phyloP scores from a whole-genome alignment of 2,329 filamentous ascomycete genomes.

The Rutstroemia sydowiana region DNA sequence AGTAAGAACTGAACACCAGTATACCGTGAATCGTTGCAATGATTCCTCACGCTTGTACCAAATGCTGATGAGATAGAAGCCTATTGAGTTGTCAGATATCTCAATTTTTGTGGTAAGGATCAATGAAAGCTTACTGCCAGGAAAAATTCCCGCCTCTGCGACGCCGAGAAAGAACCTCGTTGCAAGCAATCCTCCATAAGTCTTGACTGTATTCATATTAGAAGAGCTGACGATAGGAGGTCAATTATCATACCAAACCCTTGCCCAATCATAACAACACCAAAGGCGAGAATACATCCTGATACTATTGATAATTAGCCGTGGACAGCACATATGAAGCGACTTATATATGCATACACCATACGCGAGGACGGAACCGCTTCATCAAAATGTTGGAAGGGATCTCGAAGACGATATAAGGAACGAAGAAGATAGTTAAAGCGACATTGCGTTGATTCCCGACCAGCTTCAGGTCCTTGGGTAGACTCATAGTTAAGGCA shows the following conservation, averaged over 20 bases:
- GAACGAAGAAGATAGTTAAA: slow-evolving; percentile 72
- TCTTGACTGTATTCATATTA: slow-evolving; percentile 29
- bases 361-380: slow-evolving; percentile 44
- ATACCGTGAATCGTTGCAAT: slow-evolving; percentile 87
- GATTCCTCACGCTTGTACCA: slow-evolving; percentile 82
- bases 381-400: slow-evolving; percentile 66
- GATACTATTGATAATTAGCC: neutral
- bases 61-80: slow-evolving; percentile 66
- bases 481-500: neutral
- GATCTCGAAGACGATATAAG: slow-evolving; percentile 64
- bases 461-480: neutral
- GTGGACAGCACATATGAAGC: too few relatives aligned
- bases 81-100: slow-evolving; percentile 39
- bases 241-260: neutral
- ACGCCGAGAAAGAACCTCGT: slow-evolving; percentile 58
- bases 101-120: slow-evolving; percentile 38
- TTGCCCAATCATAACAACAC: neutral
- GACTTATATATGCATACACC: neutral
- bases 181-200: slow-evolving; percentile 57
- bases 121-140: slow-evolving; percentile 57
- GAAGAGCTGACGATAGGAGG: neutral
- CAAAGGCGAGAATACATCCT: neutral
- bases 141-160: slow-evolving; percentile 50
- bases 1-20: slow-evolving; percentile 73
- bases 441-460: neutral